Evolutionary conservation across 371 early-diverging fungal genomes (phyloP).

Genomic region (Blakeslea trispora): DNA sequence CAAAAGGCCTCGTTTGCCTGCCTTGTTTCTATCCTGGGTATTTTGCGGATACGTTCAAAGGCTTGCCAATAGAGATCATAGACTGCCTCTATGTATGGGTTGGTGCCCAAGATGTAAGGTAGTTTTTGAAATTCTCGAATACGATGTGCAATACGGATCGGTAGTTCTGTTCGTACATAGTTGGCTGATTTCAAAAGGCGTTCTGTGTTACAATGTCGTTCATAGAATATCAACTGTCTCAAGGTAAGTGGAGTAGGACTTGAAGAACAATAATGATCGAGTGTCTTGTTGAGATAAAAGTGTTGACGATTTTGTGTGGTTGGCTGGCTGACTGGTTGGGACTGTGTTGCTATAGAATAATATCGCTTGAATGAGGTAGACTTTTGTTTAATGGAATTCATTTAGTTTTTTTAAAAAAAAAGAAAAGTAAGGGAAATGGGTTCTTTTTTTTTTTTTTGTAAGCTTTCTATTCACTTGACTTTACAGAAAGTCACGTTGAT

Average conservation of each 20-base stretch:
- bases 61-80: slow-evolving; percentile 84
- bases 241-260: slow-evolving; percentile 76
- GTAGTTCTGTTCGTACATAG: slow-evolving; percentile 79
- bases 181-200: slow-evolving; percentile 79
- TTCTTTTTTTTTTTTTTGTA: too few species aligned
- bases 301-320: slow-evolving; percentile 18
- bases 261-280: slow-evolving; percentile 71
- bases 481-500: too few species aligned
- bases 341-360: too few species aligned
- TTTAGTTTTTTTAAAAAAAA: too few species aligned
- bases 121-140: slow-evolving; percentile 80
- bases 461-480: too few species aligned
- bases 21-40: slow-evolving; percentile 62
- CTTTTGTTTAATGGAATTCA: too few species aligned
- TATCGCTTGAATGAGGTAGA: too few species aligned
- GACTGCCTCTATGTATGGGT: slow-evolving; percentile 75
- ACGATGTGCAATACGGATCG: slow-evolving; percentile 86
- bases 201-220: slow-evolving; percentile 72
- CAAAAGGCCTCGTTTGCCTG: slow-evolving; percentile 76
- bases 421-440: too few species aligned
- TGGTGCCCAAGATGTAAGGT: slow-evolving; percentile 83
- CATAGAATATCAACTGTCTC: slow-evolving; percentile 82
- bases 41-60: slow-evolving; percentile 72
- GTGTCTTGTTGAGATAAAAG: slow-evolving; percentile 78
- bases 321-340: too few species aligned